Evolutionary conservation across 345 rosid genomes (phyloP).

Genomic region (Brassica juncea): DNA sequence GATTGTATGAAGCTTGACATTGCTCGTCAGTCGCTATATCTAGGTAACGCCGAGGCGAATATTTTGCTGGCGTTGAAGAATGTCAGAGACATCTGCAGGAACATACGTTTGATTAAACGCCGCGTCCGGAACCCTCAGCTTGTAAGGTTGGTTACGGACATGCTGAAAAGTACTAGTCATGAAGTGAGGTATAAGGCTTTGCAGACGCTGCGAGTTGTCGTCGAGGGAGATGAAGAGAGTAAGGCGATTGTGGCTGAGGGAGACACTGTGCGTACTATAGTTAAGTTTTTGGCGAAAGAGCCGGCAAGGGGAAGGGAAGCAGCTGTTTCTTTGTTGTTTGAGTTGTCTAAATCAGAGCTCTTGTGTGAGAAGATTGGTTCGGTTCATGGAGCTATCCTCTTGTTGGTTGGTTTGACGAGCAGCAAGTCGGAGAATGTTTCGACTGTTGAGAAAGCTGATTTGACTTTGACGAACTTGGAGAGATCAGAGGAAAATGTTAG

Average conservation of each 20-base stretch:
- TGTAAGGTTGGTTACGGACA: slow-evolving; percentile 69
- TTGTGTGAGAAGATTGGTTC: slow-evolving; percentile 94
- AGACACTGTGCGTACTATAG: slow-evolving; percentile 86
- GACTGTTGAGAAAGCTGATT: slow-evolving; percentile 86
- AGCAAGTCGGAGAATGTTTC: slow-evolving; percentile 81
- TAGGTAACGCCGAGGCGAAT: slow-evolving; percentile 65
- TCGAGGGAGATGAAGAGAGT: slow-evolving; percentile 78
- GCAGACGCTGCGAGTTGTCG: slow-evolving; percentile 72
- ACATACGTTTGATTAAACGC: slow-evolving; percentile 53
- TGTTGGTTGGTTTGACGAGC: slow-evolving; percentile 86
- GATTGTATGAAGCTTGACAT: slow-evolving; percentile 82
- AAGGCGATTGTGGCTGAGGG: slow-evolving; percentile 91
- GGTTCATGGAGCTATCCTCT: slow-evolving; percentile 81
- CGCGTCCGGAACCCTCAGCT: slow-evolving; percentile 66
- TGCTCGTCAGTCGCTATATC: slow-evolving; percentile 67
- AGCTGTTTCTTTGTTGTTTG: slow-evolving; percentile 83
- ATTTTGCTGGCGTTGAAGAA: slow-evolving; percentile 59
- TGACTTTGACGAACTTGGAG: slow-evolving; percentile 76
- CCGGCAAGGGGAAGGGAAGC: slow-evolving; percentile 77
- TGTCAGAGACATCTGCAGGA: slow-evolving; percentile 59
- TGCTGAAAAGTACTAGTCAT: slow-evolving; percentile 78
- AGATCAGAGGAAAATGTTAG: slow-evolving; percentile 76
- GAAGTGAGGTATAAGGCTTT: slow-evolving; percentile 71
- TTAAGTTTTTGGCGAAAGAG: slow-evolving; percentile 77
- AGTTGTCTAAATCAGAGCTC: slow-evolving; percentile 80